Conservation (phyloP, 2,329 filamentous ascomycete species). For the Sclerotiophoma versabilis region DNA sequence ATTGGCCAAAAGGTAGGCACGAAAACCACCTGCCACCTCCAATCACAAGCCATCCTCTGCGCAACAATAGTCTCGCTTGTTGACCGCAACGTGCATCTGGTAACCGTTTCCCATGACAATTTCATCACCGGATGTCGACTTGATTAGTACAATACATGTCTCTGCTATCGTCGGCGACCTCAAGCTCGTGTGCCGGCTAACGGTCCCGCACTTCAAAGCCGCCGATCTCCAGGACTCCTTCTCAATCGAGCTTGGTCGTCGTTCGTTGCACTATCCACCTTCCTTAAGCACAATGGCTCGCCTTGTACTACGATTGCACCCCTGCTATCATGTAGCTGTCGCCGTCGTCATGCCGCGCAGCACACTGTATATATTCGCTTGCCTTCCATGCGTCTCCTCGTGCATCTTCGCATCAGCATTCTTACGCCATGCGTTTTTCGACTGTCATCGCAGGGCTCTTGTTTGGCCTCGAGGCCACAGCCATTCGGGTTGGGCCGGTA, state of each 20-base stretch:
- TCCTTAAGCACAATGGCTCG: conserved; percentile 30
- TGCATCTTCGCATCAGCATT: conserved; percentile 16
- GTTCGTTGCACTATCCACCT: conserved; percentile 34
- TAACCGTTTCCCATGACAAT: not conserved
- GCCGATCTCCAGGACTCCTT: conserved; percentile 36
- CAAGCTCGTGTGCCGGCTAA: conserved; percentile 8
- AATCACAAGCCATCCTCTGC: not conserved
- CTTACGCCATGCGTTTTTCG: conserved; percentile 36
- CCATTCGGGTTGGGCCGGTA: conserved; percentile 28
- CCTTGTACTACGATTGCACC: conserved; percentile 22
- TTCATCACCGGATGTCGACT: too few species aligned
- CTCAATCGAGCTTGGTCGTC: conserved; percentile 33
- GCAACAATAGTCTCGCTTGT: not conserved
- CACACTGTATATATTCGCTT: conserved; percentile 7
- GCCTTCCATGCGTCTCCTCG: not conserved
- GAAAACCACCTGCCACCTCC: not conserved
- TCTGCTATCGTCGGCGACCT: not conserved
- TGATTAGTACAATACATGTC: not conserved
- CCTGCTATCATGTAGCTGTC: conserved; percentile 21
- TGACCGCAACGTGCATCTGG: not conserved
- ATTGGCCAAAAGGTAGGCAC: not conserved
- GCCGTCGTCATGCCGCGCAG: conserved; percentile 21
- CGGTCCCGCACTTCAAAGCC: conserved; percentile 16
- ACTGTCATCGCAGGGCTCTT: conserved; percentile 30
- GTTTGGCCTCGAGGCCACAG: conserved; percentile 35